These are phyloP conservation scores for Stephania yunnanensis DNA, from an alignment of 164 flowering plant species.

Conservation along the genomic window DNA sequence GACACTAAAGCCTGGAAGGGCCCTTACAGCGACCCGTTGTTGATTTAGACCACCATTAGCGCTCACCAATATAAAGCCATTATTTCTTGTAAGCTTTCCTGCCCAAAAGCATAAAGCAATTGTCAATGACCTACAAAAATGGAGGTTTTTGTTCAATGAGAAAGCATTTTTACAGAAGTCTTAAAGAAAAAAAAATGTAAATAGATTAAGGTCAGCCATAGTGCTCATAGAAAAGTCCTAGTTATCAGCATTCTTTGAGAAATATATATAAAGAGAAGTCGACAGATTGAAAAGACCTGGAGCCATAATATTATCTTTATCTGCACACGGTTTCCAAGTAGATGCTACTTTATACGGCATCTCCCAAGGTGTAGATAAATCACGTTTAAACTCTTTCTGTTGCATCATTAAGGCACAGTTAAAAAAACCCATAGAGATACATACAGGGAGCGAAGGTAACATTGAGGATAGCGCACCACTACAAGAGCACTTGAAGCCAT, in stretches of 20 bases:
- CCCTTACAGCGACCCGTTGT: conserved; percentile 97
- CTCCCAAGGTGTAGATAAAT: conserved; percentile 45
- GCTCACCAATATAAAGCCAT: conserved; percentile 77
- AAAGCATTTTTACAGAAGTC: background rate
- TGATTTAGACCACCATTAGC: conserved; percentile 99
- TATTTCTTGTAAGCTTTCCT: conserved; percentile 38
- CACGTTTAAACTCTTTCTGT: conserved; percentile 50
- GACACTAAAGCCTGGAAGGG: conserved; percentile 9
- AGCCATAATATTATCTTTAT: conserved; percentile 23
- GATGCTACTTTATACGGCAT: conserved; percentile 54
- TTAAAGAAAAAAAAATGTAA: background rate
- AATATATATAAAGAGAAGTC: background rate
- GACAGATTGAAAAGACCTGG: conserved; percentile 22
- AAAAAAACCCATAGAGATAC: background rate
- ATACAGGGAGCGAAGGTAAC: background rate
- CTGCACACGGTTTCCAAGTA: conserved; percentile 81
- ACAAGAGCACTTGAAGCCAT: conserved; percentile 63
- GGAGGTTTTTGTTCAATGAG: background rate
- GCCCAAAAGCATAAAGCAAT: conserved; percentile 16
- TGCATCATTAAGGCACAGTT: conserved; percentile 9
- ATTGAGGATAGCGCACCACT: conserved; percentile 33
- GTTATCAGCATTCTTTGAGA: background rate
- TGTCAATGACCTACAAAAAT: background rate
- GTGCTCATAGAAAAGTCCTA: background rate
- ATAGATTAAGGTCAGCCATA: background rate